Conservation (phyloP, 2,329 filamentous ascomycete species). For the Neopestalotiopsis sp. region DNA sequence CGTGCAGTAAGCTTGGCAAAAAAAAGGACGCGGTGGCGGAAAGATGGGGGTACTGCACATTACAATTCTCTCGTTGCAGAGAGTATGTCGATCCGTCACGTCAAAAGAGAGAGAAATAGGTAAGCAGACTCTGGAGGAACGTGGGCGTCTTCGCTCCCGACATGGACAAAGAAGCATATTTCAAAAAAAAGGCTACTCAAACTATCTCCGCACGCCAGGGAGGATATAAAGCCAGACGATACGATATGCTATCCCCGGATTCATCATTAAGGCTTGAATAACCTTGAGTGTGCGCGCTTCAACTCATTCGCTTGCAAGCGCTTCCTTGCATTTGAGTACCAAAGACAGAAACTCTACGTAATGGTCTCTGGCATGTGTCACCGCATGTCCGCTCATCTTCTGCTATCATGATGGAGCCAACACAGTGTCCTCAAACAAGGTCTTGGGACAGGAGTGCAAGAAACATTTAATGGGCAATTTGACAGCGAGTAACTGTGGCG, state of each 20-base stretch:
- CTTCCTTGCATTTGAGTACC: neutral
- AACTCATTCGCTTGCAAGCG: neutral
- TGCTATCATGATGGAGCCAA: neutral
- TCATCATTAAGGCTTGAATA: neutral
- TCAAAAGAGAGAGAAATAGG: neutral
- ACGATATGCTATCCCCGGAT: neutral
- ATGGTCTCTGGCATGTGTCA: neutral
- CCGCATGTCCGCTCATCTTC: neutral
- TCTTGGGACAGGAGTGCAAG: too few species aligned
- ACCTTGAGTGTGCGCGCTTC: neutral
- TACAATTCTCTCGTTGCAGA: neutral
- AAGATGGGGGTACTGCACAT: neutral
- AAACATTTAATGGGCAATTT: too few species aligned
- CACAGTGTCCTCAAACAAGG: too few species aligned
- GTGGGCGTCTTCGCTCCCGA: neutral
- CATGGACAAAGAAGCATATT: neutral
- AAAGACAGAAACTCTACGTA: neutral
- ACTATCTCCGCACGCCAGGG: neutral
- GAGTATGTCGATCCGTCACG: neutral
- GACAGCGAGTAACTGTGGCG: too few species aligned
- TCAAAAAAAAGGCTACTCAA: neutral
- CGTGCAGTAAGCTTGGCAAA: neutral
- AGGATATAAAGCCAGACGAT: neutral
- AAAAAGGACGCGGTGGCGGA: neutral
- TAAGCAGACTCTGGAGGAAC: neutral